A percentile compares a stretch with the other conserved stretches of the same genome.
These are phyloP conservation scores for Jimgerdemannia flammicorona DNA, from an alignment of 192 early-diverging fungal species.

Conservation along the genomic window DNA sequence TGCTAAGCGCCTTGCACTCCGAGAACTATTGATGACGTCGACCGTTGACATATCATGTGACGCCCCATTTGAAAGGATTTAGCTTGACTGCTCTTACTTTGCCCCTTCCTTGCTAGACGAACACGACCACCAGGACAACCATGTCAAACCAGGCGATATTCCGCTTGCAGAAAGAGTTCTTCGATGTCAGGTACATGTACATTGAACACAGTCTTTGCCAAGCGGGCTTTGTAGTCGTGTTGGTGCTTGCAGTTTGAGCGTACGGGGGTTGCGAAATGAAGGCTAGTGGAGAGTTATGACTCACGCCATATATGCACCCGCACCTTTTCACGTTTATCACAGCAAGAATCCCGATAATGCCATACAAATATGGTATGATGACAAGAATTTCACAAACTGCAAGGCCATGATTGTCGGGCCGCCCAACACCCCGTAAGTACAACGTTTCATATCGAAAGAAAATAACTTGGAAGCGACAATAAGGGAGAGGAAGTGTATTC, in stretches of 20 bases:
- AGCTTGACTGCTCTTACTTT: too few species aligned
- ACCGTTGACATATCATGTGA: too few species aligned
- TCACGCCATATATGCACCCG: not conserved
- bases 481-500: slow-evolving; percentile 22
- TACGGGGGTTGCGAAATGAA: not conserved
- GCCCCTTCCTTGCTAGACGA: too few species aligned
- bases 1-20: too few species aligned
- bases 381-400: slow-evolving; percentile 57
- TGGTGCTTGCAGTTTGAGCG: not conserved
- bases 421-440: slow-evolving; percentile 48
- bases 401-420: slow-evolving; percentile 62
- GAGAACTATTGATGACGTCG: too few species aligned
- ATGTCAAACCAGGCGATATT: not conserved
- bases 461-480: not conserved
- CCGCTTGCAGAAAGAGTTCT: not conserved
- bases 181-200: not conserved
- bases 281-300: not conserved
- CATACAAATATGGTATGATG: slow-evolving; percentile 22
- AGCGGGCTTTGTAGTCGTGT: not conserved
- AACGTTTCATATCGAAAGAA: not conserved
- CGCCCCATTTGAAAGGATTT: too few species aligned
- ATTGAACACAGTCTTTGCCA: not conserved
- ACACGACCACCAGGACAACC: too few species aligned
- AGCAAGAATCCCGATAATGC: slow-evolving; percentile 4
- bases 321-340: not conserved